Evolutionary conservation across 1,284 basidiomycete genomes (phyloP), one percentile per base, ranked within the genome.

Genomic region (Schizophyllum commune): DNA sequence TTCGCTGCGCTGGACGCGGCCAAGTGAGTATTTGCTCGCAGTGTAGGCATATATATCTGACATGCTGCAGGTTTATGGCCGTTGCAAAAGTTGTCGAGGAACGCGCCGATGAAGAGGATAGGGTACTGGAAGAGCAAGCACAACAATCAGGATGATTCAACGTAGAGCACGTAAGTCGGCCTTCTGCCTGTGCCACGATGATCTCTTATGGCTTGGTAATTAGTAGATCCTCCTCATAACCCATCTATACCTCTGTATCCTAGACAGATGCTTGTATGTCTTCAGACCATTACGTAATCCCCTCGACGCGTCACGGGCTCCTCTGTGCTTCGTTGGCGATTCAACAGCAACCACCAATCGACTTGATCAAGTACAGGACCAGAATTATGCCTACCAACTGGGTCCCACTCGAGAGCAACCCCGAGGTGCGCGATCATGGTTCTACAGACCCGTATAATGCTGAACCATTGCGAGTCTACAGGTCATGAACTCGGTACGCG

Each of bases 381-480:
- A 47, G 13, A 47, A 47, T 2, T 8, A 47, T 47, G 39, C 17
- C 39, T 11, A 47, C 9, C 39, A 47, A 47, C 39, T 92, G 89
- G 89, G 83, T 92, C 58, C 90, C 90, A 7, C 77, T 91, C 11
- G 90, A 92, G 74, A 85, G 87, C 61, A 89, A 87, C 65, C 89
- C 90, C 61, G 84, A 91, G 62, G 89, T 89, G 68, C 64, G 75
- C 33, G 27, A 27, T 27, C 19, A 17, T 13, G 21, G 52, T 32
- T 11, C 32, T 56, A 62, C 32, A 57, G n/a, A 53, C 52, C 52
- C 32, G 53, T 32, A 32, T 58, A 19, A 47, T 33, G 53, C 60
- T 58, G 39, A 59, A 55, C 32, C 59, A 51, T 53, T 22, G 15
- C 4, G 39, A 11, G 4, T 27, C 20, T 13, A 20, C 62, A 85